Evolutionary conservation across 108 stramenopile genomes (phyloP), one percentile per base, ranked within the genome.

Genomic region (Parietichytrium sp.): DNA sequence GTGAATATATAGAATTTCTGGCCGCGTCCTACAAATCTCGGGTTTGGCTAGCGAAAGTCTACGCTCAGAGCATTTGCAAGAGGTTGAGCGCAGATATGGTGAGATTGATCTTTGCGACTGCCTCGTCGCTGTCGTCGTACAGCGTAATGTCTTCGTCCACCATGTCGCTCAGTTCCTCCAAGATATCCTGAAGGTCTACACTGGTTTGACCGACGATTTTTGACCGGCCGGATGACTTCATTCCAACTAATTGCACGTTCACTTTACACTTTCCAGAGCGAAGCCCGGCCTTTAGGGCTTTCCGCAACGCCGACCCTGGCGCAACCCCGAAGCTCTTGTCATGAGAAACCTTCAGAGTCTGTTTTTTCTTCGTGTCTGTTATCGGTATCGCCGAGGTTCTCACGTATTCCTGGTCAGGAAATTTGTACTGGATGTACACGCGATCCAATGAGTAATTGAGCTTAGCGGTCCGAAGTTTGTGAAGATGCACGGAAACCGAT

Each of bases 131-230:
- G 61, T 42, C 38, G 20, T 72, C 61, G 20, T 18, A 72, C 6
- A 72, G 13, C 61, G 36, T 42, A 6, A 72, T 33, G 6, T 72
- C 61, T 1, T 72, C 61, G 8, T 25, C 8, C 29, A 45, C 61
- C 10, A 72, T 16, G 20, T 72, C 61, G 42, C 61, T 33, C 61
- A 72, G 36, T 8, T 72, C 20, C 61, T 72, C 61, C 10, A 72
- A 20, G 20, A 72, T 33, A 16, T 72, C 61, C 23, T 45, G 38
- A 6, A 72, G 20, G 45, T 72, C 61, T 6, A 72, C 42, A 25
- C 61, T 33, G 8, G 61, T 72, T 6, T 25, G 61, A 6, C 61
- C 61, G 3, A 72, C 38, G 8, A 42, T 72, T 25, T 72, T 72
- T 6, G 6, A 6, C 23, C 61, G 61, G 15, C 61, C 61, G 23